Conservation (phyloP, 768 basidiomycete species). For the Trametes cinnabarina region DNA sequence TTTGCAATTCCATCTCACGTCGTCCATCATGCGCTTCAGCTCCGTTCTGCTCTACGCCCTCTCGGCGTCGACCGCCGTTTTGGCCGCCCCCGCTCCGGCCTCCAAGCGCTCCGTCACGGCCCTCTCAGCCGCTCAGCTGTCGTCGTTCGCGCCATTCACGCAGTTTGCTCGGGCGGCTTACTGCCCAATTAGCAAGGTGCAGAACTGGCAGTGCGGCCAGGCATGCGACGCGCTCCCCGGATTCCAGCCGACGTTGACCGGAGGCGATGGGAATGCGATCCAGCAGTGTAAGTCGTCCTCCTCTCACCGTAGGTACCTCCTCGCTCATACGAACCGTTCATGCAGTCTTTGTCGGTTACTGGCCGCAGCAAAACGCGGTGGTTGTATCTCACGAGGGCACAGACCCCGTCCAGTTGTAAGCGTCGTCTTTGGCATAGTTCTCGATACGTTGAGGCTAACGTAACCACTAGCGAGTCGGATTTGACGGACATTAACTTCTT, state of each 20-base stretch:
- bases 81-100: not conserved
- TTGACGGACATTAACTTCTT: constrained; percentile 49
- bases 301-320: not conserved
- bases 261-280: constrained; percentile 49
- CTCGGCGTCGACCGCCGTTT: not conserved
- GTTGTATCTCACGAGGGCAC: constrained; percentile 64
- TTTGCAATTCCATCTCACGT: not conserved
- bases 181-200: constrained; percentile 40
- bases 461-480: constrained; percentile 39
- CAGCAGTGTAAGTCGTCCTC: constrained; percentile 43
- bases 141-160: constrained; percentile 44
- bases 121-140: constrained; percentile 34
- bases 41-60: not conserved
- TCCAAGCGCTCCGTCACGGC: constrained; percentile 19
- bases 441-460: not conserved
- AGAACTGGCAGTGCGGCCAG: constrained; percentile 46
- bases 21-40: constrained; percentile 5
- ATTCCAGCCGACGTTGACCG: constrained; percentile 43
- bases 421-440: not conserved
- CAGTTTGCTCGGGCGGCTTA: constrained; percentile 60
- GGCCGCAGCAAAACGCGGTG: constrained; percentile 47
- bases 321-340: not conserved
- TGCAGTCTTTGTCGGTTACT: constrained; percentile 58
- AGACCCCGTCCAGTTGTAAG: constrained; percentile 52
- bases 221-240: constrained; percentile 42